Base-by-base conservation (phyloP, 2,329 filamentous ascomycete genomes). In the Xylariaceae sp. region DNA sequence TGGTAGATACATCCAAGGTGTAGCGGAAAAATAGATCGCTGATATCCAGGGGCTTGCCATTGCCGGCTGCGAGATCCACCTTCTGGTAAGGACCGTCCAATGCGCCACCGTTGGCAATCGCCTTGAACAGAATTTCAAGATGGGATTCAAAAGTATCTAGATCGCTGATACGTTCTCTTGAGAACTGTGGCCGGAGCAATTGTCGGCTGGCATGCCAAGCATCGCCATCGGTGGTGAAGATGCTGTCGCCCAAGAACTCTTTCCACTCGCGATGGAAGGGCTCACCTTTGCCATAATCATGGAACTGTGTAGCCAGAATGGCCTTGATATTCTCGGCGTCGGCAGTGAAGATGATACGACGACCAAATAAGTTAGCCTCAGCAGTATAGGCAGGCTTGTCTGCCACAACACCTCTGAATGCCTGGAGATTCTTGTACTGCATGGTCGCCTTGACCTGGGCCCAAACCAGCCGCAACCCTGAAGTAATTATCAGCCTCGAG, bases 291-390 rank as follows among this genome's bases (percentile, higher is more conserved):
- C 90, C 91, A 61, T 83, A 96, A 60, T 95, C 87, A 33, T 69
- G 68, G 61, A 96, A 96, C 61, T 95, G 88, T 1, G 85, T 86
- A 0, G 90, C 87, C n/a, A 96, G 73, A 19, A 96, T 76, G 5
- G 91, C 88, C 65, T 95, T 95, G 70, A 95, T 59, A 62, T 95
- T 95, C 59, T 94, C 88, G 1, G 86, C 86, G 55, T 95, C 89
- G 5, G 79, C 79, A 0, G 91, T 95, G 59, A 93, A 76, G 48
- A 94, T 64, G 19, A 85, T 65, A n/a, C 86, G 79, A 38, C 69
- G 63, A 38, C 76, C 74, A 2, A 80, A 57, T 6, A 81, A 56
- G 2, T 72, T 72, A 10, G 69, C 64, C 66, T 92, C 86, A 32
- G 75, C 67, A 0, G 86, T 91, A 55, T 73, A 82, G 23, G 67